Base-by-base conservation (phyloP, 805 yeast species). In the Schwanniomyces pseudopolymorphus region DNA sequence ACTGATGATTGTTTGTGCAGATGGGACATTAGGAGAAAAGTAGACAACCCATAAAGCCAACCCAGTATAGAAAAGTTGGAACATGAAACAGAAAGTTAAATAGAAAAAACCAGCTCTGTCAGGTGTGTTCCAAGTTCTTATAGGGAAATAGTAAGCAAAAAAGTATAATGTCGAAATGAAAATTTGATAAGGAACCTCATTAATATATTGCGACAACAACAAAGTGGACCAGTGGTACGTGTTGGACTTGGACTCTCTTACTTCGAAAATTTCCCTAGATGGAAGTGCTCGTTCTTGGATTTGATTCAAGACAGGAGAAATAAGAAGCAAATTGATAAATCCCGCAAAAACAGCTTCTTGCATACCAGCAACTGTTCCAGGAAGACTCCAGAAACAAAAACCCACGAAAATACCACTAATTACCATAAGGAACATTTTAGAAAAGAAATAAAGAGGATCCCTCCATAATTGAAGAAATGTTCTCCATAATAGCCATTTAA, bases 141-240 rank as follows among this genome's bases (percentile, higher is more conserved):
- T 69, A 26, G 83, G 79, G 70, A 77, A 78, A 56, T 74, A 79
- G 58, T 72, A 73, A 42, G 73, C 69, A 44, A 75, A 63, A 58
- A 64, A 77, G 52, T 57, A 48, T 26, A 61, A 44, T 5, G 61
- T 51, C 3, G 58, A 59, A 22, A 57, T 57, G 28, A 59, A 39
- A 17, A 61, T 26, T 17, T 57, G 76, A 66, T 81, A 85, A 2
- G 90, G 89, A 20, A 83, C 53, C 60, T 85, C 92, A 48, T 72
- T 73, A 16, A 79, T 33, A 49, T 70, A 70, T 54, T 83, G 83
- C 5, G 84, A 61, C n/a, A 83, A 43, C 41, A 83, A 57, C 61
- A 85, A 61, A 33, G 77, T 63, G 24, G 81, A 70, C 91, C 91
- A 85, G 55, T 83, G 85, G 69, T 80, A 85, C 33, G 87, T 86